Conservation (phyloP, 1,284 basidiomycete genomes). For the Cutaneotrichosporon sp. region DNA sequence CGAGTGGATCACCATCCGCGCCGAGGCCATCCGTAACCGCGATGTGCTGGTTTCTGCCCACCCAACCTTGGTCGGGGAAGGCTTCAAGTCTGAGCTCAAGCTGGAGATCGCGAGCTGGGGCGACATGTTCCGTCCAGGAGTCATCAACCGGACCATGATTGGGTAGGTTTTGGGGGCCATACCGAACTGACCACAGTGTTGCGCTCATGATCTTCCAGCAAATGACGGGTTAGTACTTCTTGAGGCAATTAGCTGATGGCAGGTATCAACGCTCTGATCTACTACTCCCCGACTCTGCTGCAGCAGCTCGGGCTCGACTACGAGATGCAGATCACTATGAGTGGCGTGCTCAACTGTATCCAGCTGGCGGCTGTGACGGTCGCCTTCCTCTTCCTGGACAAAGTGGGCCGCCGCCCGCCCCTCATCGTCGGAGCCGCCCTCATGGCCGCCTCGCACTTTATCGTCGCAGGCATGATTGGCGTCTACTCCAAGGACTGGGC, state of each 20-base stretch:
- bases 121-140: conserved; percentile 25
- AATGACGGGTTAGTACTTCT: no score
- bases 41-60: conserved; percentile 17
- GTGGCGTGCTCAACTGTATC: conserved; percentile 44
- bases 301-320: conserved; percentile 33
- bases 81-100: conserved; percentile 16
- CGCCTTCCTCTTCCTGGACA: conserved; percentile 44
- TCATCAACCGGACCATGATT: conserved; percentile 22
- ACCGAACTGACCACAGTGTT: conserved; percentile 1
- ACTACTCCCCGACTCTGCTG: conserved; percentile 42
- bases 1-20: conserved; percentile 41
- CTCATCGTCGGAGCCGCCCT: conserved; percentile 26
- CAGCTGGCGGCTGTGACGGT: conserved; percentile 37
- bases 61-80: conserved; percentile 14
- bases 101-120: conserved; percentile 22
- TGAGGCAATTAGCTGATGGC: no score
- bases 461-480: conserved; percentile 29
- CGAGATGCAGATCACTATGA: conserved; percentile 29
- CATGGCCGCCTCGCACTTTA: conserved; percentile 19
- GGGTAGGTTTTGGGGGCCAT: conserved; percentile 1
- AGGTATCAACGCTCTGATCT: conserved; percentile 33
- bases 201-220: conserved; percentile 35
- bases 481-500: conserved; percentile 18
- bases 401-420: conserved; percentile 39
- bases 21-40: conserved; percentile 28